Conservation (phyloP, 1,284 basidiomycete species). For the Agroathelia rolfsii region DNA sequence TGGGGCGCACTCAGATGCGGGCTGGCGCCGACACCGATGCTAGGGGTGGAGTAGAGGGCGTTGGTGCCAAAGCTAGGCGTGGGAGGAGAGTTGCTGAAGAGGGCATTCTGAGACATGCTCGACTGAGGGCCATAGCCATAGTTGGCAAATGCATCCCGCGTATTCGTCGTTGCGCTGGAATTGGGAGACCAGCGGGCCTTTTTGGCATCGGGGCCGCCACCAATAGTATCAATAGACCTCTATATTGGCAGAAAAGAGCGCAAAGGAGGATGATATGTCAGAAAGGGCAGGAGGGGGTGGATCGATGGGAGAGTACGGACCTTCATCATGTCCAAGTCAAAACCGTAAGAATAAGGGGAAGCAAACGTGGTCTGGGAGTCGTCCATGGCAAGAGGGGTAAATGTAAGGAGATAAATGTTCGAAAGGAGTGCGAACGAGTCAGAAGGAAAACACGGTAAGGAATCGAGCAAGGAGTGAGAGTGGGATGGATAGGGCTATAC, state of each 20-base stretch:
- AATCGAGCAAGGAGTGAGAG: no score
- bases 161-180: slow-evolving; percentile 37
- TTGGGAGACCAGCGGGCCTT: slow-evolving; percentile 79
- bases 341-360: slow-evolving; percentile 54
- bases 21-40: slow-evolving; percentile 32
- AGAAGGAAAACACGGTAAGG: no score
- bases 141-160: slow-evolving; percentile 67
- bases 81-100: slow-evolving; percentile 37
- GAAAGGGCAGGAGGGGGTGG: slow-evolving; percentile 6
- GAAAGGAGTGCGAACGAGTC: no score
- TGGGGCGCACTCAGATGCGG: slow-evolving; percentile 38
- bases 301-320: slow-evolving; percentile 24
- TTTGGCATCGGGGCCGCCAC: slow-evolving; percentile 76
- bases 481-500: no score
- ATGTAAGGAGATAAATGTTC: slow-evolving; percentile 15
- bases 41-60: slow-evolving; percentile 23
- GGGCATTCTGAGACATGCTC: slow-evolving; percentile 42
- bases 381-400: slow-evolving; percentile 38
- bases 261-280: slow-evolving; percentile 8
- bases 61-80: slow-evolving; percentile 29
- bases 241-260: slow-evolving; percentile 18
- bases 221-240: slow-evolving; percentile 72
- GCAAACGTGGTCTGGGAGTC: slow-evolving; percentile 62
- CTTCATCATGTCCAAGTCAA: slow-evolving; percentile 86
- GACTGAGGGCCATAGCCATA: slow-evolving; percentile 75